Percentiles rank a stretch among this genome's conserved stretches.
These are phyloP conservation scores for Gossypium aridum DNA, from an alignment of 441 rosid genomes.

Conservation along the genomic window DNA sequence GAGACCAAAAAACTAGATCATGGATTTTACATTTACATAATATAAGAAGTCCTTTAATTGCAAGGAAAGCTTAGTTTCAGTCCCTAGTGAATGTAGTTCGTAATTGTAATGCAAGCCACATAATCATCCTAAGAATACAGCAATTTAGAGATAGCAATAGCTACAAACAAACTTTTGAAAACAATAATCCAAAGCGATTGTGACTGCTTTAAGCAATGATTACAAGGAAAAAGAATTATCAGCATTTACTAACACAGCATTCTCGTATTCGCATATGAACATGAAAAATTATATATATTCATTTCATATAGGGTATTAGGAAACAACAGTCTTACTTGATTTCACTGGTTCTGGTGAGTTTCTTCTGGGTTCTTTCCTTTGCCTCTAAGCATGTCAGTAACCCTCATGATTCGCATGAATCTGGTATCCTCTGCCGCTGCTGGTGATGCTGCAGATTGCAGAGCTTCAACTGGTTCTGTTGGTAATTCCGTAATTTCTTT, in stretches of 20 bases:
- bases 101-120: not conserved
- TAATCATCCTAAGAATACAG: not conserved
- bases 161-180: not conserved
- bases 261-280: not conserved
- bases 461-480: slow-evolving; percentile 43
- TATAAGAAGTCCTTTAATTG: not conserved
- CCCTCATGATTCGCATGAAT: slow-evolving; percentile 91
- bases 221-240: not conserved
- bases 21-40: not conserved
- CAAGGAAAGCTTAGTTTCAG: not conserved
- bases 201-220: not conserved
- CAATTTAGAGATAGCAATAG: not conserved
- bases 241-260: not conserved
- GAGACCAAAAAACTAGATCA: not conserved
- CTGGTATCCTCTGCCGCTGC: slow-evolving; percentile 71
- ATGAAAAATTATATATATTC: not conserved
- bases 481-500: slow-evolving; percentile 53
- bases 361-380: slow-evolving; percentile 64
- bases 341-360: slow-evolving; percentile 34
- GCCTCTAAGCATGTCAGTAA: slow-evolving; percentile 81
- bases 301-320: not conserved
- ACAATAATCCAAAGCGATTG: not conserved
- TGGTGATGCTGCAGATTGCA: slow-evolving; percentile 27
- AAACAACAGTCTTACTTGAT: slow-evolving; percentile 8
- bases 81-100: not conserved